Percentiles rank a stretch among this genome's conserved stretches.
These are phyloP conservation scores for Anthostomella pinea DNA, from an alignment of 2,329 filamentous ascomycete species.

Conservation along the genomic window DNA sequence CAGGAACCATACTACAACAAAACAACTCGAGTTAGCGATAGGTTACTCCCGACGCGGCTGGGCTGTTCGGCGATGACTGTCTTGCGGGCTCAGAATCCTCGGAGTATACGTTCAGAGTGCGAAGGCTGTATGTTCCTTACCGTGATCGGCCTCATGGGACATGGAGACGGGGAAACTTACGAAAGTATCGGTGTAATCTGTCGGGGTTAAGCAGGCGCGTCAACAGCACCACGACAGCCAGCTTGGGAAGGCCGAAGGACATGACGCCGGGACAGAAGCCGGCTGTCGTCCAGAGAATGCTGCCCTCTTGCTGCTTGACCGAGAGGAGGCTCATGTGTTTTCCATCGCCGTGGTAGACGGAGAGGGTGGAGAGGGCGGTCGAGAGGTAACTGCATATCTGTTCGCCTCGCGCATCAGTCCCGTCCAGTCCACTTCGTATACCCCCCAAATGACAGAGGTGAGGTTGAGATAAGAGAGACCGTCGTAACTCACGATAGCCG, in stretches of 20 bases:
- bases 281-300: conserved; percentile 25
- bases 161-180: too few species aligned
- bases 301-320: conserved; percentile 14
- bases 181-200: conserved; percentile 15
- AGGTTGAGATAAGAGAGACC: background rate
- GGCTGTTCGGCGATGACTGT: too few species aligned
- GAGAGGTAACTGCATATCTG: conserved; percentile 24
- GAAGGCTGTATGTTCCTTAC: too few species aligned
- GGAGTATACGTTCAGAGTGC: too few species aligned
- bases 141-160: too few species aligned
- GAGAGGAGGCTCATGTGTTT: conserved; percentile 26
- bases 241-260: conserved; percentile 28
- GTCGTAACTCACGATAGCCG: conserved; percentile 24
- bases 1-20: conserved; percentile 28
- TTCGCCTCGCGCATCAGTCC: too few species aligned
- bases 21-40: too few species aligned
- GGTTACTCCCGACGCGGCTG: too few species aligned
- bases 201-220: conserved; percentile 25
- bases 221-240: conserved; percentile 27
- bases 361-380: conserved; percentile 24
- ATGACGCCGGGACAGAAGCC: conserved; percentile 28
- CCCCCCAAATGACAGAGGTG: conserved; percentile 1
- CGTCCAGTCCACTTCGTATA: too few species aligned
- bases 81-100: too few species aligned
- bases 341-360: conserved; percentile 31